Base-by-base conservation (phyloP, 2,329 filamentous ascomycete genomes). In the Leptographium procerum region DNA sequence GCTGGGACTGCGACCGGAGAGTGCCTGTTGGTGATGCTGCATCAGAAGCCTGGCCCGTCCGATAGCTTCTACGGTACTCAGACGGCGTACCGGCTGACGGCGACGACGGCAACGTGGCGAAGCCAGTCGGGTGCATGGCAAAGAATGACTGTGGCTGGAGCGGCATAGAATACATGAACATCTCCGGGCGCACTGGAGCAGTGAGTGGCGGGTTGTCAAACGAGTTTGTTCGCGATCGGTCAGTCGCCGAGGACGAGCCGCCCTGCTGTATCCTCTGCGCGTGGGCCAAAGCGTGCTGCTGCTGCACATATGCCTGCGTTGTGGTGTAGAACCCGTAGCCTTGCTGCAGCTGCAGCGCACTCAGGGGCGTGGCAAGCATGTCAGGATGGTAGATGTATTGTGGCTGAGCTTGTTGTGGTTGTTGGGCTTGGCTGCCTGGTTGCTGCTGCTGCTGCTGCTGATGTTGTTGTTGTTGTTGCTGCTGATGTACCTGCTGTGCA, bases 1-100 rank as follows among this genome's bases (percentile, higher is more conserved):
- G 83, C 66, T 86, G 83, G n/a, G 83, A 86, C 66, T 86, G 83
- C 29, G 83, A 86, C 62, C 83, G 77, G 61, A 84, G 68, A n/a
- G 81, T 73, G 63, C 82, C 80, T 58, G 74, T 79, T 29, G 75
- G 70, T 43, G 73, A 69, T 22, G 71, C 75, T 16, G 75, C 68
- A 40, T 84, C 81, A 28, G 75, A 78, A 19, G 75, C 71, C 28
- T 73, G 70, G 11, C 73, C 72, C 1, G 80, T 78, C 65, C 83
- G 74, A 62, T 85, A 81, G 52, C 79, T 77, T 56, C 82, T 75
- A 62, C 83, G 76, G 63, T 79, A 80, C 61, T 86, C 83, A 33
- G 79, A 71, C 9, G 69, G 65, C 3, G 73, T 68, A 48, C 63
- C 68, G 14, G 77, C 72, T 1, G 79, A 77, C 5, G 81, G 80